A percentile compares a stretch with the other conserved stretches of the same genome.
Conservation (phyloP, 1,284 basidiomycete species). For the Chiua sp. region DNA sequence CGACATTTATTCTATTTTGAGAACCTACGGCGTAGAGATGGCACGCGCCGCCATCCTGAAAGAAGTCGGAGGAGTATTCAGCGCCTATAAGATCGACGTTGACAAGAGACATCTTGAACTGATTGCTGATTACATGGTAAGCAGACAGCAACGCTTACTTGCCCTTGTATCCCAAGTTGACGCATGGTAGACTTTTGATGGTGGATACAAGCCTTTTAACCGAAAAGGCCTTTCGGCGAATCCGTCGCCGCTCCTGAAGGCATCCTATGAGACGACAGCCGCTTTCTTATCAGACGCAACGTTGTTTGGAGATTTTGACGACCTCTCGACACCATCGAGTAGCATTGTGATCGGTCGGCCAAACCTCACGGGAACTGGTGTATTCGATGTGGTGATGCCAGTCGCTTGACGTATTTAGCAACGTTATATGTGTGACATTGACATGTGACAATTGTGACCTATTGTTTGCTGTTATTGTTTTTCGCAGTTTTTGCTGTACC, state of each 20-base stretch:
- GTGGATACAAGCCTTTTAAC: constrained; percentile 98
- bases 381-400: constrained; percentile 82
- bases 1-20: constrained; percentile 93
- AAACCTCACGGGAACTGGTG: constrained; percentile 85
- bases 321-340: constrained; percentile 86
- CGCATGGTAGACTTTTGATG: constrained; percentile 85
- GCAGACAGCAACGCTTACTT: constrained; percentile 27
- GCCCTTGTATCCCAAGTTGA: constrained; percentile 7
- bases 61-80: constrained; percentile 93
- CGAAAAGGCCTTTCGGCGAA: constrained; percentile 93
- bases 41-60: constrained; percentile 91
- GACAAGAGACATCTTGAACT: constrained; percentile 94
- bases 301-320: constrained; percentile 94
- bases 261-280: constrained; percentile 98
- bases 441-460: constrained; percentile 12
- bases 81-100: constrained; percentile 98
- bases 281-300: constrained; percentile 95
- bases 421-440: constrained; percentile 1
- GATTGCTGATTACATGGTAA: constrained; percentile 99
- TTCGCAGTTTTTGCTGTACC: constrained; percentile 21
- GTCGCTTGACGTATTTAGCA: constrained; percentile 32
- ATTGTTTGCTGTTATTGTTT: constrained; percentile 35
- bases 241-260: constrained; percentile 94
- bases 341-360: constrained; percentile 93
- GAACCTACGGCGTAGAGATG: constrained; percentile 97